These are phyloP conservation scores for Ceriops zippeliana DNA, from an alignment of 345 rosid genomes.

Conservation along the genomic window DNA sequence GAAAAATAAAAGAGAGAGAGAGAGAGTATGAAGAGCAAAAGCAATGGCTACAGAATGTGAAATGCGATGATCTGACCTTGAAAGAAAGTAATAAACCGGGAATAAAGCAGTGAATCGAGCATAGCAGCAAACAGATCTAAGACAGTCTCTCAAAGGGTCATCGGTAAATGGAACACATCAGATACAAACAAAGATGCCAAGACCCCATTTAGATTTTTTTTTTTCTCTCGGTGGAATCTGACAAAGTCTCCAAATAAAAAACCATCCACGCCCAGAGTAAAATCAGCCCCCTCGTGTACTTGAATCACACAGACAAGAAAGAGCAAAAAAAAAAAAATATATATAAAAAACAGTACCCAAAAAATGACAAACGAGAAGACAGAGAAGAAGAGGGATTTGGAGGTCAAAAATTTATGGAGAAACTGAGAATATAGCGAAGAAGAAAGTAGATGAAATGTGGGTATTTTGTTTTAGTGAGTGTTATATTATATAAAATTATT, in stretches of 20 bases:
- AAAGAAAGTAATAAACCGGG: conserved; percentile 29
- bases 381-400: conserved; percentile 13
- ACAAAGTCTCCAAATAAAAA: conserved; percentile 47
- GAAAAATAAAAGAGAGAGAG: not conserved
- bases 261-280: conserved; percentile 33
- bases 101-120: conserved; percentile 55
- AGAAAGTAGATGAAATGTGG: conserved; percentile 26
- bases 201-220: conserved; percentile 39
- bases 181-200: conserved; percentile 38
- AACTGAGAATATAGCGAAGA: conserved; percentile 4
- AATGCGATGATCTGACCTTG: conserved; percentile 73
- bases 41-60: conserved; percentile 16
- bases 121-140: conserved; percentile 64
- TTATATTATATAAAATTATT: not conserved
- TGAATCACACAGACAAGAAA: conserved; percentile 46
- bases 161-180: conserved; percentile 59
- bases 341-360: not conserved
- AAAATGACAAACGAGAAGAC: not conserved
- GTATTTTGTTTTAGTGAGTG: conserved; percentile 1
- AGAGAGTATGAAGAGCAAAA: not conserved
- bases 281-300: conserved; percentile 26
- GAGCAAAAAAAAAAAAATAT: not conserved
- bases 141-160: conserved; percentile 32
- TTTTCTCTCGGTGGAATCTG: conserved; percentile 47
- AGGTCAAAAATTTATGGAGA: conserved; percentile 13